A percentile compares a stretch with the other conserved stretches of the same genome.
phyloP scores from a whole-genome alignment of 768 basidiomycete genomes.

The Aureoboletus auriporus region DNA sequence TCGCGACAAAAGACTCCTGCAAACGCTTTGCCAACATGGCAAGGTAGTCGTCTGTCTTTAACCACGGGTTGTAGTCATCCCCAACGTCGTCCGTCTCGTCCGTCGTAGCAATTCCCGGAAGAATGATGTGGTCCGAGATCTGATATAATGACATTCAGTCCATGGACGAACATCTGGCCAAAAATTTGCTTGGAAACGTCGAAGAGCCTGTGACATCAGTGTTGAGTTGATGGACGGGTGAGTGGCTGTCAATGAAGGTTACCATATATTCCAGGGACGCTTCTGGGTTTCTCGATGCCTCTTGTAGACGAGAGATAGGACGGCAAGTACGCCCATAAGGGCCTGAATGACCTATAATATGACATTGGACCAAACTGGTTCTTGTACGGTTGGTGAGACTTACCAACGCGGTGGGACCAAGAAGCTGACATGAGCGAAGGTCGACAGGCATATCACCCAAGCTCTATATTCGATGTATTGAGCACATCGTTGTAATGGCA shows the following conservation, averaged over 20 bases:
- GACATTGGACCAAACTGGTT: not conserved
- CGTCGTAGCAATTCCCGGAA: constrained; percentile 46
- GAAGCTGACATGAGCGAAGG: constrained; percentile 39
- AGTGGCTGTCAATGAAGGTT: constrained; percentile 14
- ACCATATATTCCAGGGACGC: constrained; percentile 94
- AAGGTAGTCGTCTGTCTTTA: constrained; percentile 10
- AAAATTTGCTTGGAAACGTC: constrained; percentile 91
- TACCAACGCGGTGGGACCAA: constrained; percentile 46
- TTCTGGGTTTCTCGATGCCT: constrained; percentile 81
- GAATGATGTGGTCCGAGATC: constrained; percentile 66
- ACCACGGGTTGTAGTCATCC: constrained; percentile 14
- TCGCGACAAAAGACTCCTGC: constrained; percentile 19
- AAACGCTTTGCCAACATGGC: constrained; percentile 9
- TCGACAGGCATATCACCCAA: constrained; percentile 24
- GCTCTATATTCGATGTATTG: no score
- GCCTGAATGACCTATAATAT: constrained; percentile 65
- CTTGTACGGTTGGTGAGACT: constrained; percentile 9
- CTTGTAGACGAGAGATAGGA: constrained; percentile 83
- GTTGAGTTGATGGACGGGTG: constrained; percentile 4
- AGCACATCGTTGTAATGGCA: no score
- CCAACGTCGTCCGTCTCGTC: not conserved
- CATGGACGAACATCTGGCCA: constrained; percentile 81
- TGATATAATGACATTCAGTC: constrained; percentile 75
- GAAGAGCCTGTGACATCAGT: constrained; percentile 59
- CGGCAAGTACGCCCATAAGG: constrained; percentile 88